Base-by-base conservation (phyloP, 371 early-diverging fungal species). In the Haplosporangium sp. region DNA sequence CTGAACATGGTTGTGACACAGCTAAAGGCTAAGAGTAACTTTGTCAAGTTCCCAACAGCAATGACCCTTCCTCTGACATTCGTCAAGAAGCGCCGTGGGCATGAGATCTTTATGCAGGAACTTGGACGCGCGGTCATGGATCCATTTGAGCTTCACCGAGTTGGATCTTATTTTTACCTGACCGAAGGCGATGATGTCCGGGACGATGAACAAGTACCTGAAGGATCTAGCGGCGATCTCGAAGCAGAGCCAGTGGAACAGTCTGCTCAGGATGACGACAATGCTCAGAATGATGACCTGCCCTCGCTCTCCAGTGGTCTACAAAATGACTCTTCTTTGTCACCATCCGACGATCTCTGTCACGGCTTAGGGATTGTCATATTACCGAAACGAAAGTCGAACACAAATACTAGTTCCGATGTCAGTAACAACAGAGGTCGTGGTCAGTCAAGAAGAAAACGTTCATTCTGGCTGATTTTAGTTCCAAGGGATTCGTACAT, bases 391-490 rank as follows among this genome's bases (percentile, higher is more conserved):
- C 73, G 60, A 46, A 65, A 55, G 20, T 59, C 41, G 6, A 23
- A 47, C 21, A 52, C 51, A 55, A 52, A 40, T 14, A 13, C 45
- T 10, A 14, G 20, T 3, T 51, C 65, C 4, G 36, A 37, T 40
- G 57, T 37, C 18, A 41, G 40, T 18, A 21, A 21, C 50, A 20
- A 50, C 40, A 52, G 16, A 13, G 47, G 43, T 23, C 47, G 42
- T 6, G 37, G 53, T 10, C 60, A 46, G 29, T 29, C 52, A 16
- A 67, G 47, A 50, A 66, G 47, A 41, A 64, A 51, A 29, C 81
- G 74, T 29, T 62, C 77, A 1, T 93, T 91, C 62, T 95, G 94
- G 94, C 66, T 93, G 11, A 73, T 93, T 20, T 59, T 93, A 5
- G 85, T 87, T 4, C 89, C 93, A 16, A 86, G 82, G 46, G 84